These are phyloP conservation scores for Globisporangium paroecandrum DNA, from an alignment of 352 stramenopile species.

Conservation along the genomic window DNA sequence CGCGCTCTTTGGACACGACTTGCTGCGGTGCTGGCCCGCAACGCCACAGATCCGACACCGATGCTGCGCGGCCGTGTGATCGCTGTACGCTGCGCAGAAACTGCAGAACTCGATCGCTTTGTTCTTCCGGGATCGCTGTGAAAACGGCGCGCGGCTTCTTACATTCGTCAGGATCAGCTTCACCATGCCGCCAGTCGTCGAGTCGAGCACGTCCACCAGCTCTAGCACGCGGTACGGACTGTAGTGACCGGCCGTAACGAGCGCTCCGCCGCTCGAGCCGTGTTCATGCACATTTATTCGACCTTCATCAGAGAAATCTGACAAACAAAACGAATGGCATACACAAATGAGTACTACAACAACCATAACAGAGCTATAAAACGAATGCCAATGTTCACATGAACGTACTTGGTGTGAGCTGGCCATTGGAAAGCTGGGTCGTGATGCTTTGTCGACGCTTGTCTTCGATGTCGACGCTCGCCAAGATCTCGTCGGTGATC, in stretches of 20 bases:
- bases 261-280: neutral
- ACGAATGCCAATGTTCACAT: neutral
- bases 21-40: conserved; percentile 57
- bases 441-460: conserved; percentile 33
- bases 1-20: conserved; percentile 32
- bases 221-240: conserved; percentile 66
- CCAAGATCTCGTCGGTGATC: conserved; percentile 70
- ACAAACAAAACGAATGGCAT: neutral
- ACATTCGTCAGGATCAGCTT: conserved; percentile 74
- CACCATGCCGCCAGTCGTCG: conserved; percentile 70
- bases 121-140: conserved; percentile 23
- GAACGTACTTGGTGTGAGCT: conserved; percentile 11
- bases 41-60: conserved; percentile 60
- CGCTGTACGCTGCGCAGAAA: conserved; percentile 67
- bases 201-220: conserved; percentile 73
- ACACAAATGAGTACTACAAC: neutral
- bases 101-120: conserved; percentile 61
- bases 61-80: conserved; percentile 61
- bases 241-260: conserved; percentile 24
- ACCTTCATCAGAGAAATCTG: conserved; percentile 6
- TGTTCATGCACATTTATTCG: neutral
- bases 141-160: conserved; percentile 41
- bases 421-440: conserved; percentile 1
- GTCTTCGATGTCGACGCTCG: conserved; percentile 59
- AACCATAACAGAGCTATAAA: neutral